Evolutionary conservation across 2,329 filamentous ascomycete genomes (phyloP), one percentile per base, ranked within the genome.

Genomic region (Leptosphaerulina australis): DNA sequence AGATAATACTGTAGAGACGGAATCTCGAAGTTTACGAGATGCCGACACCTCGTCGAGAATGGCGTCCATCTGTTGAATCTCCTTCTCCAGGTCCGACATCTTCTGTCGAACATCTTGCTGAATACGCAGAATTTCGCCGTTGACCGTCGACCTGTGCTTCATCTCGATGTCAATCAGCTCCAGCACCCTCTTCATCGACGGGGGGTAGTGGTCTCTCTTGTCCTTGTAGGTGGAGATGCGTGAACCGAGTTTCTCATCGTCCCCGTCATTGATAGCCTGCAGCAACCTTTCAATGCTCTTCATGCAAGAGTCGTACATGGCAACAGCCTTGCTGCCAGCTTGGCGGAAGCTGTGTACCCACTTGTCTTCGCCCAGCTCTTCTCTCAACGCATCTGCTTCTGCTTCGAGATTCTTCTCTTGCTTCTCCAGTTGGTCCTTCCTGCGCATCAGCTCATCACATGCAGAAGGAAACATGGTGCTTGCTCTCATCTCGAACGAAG

Each of bases 281-380:
- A 83, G 86, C 26, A 99, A 80, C 74, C 96, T 96, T 36, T 79
- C 75, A 50, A 95, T 84, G 68, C 91, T 96, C 57, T 93, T 83
- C 68, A 95, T 90, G 17, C 97, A 90, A 3, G 92, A 97, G 61
- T 96, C 91, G 68, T 91, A 93, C 91, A 99, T 96, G 77, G 96
- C 96, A 61, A 94, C 85, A 4, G 94, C 93, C 73, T 97, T 91
- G 49, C 88, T 83, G 11, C 91, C 92, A 12, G 94, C 94, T 58
- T 94, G 93, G 48, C 93, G 85, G 77, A 99, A 99, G 26, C 97
- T 92, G 44, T 95, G 82, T 33, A 99, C 87, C 94, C 94, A 99
- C 48, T 91, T 87, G 68, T 99, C 94, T 70, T 99, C 94, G 21
- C 91, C 91, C 3, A 99, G 79, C 70, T 99, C 94, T 69, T 91